Evolutionary conservation across 148 eudicot genomes (phyloP), one percentile per base, ranked within the genome.

Genomic region (Diospyros kaki): DNA sequence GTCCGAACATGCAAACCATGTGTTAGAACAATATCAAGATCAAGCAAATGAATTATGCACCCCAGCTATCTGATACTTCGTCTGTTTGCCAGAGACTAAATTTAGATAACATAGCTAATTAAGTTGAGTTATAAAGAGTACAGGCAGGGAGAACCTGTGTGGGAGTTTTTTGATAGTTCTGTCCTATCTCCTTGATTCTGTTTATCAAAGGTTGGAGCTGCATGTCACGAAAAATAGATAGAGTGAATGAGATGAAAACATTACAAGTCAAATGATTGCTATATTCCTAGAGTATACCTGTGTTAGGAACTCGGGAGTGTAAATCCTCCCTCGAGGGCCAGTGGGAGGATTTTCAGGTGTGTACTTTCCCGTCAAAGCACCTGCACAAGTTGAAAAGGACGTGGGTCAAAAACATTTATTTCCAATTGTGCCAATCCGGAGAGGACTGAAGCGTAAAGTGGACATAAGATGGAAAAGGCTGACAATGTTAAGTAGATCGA

Each of bases 271-370:
- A 62, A 6, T 39, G 46, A 1, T 42, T 1, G 15, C 12, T 42
- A 10, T 54, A 12, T 43, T 52, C 13, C 41, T 40, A 45, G 69
- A 28, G n/a, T 78, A 74, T 84, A 92, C 97, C 90, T 81, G 77
- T 4, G 88, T 84, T 64, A 95, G 83, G 77, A 75, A 90, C 58
- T 92, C 94, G 10, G 91, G 82, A 43, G 94, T 92, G 78, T 95
- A 95, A 68, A 95, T 87, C 63, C 80, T 86, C 63, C 97, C 94
- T 74, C 99, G 86, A 76, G 97, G 99, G 76, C 99, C 99, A 13
- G 93, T 66, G 5, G 99, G 99, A 66, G 96, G 93, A 79, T 90
- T 95, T 61, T 82, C 86, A 44, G 97, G 94, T 13, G 97, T 90
- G 77, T 95, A 95, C 80, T 95, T 95, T 67, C 99, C 99, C 1